Base-by-base conservation (phyloP, 805 yeast species). In the Pichia californica region DNA sequence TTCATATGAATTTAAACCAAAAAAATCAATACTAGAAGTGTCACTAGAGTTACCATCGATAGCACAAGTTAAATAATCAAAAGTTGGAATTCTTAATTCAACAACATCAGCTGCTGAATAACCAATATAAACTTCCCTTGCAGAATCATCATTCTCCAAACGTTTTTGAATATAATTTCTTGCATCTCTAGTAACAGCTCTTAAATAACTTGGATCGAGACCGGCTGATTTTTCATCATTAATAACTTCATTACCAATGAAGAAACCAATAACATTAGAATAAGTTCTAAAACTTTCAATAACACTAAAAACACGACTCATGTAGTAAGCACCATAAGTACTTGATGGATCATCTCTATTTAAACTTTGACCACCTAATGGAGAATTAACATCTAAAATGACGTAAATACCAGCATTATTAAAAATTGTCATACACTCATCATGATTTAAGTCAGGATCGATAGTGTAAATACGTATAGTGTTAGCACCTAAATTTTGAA, bases 111-210 rank as follows among this genome's bases (percentile, higher is more conserved):
- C 96, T 38, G 97, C 96, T 8, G 96, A 83, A 64, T 89, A 89
- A 28, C 97, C 97, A n/a, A 88, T 95, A 5, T 96, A 96, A 46
- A 89, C 82, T 8, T 79, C 64, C 62, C 97, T 77, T 58, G 83
- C 74, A 15, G 81, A 70, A 53, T 83, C 79, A 44, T 74, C 68
- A 9, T 40, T 31, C 2, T 18, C 28, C 5, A 44, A 19, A 30
- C 50, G 43, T 19, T 41, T 40, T 25, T 74, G 66, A 49, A 89
- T 82, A 67, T 85, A 89, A 53, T 76, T 77, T 66, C 87, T 89
- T 79, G 88, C 79, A 62, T 89, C 98, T 61, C 98, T 84, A 61
- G 87, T 91, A 29, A 88, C 82, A 11, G 96, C 96, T 64, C 95
- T 82, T 47, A 88, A 77, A 58, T 84, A 87, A 41, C 77, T 75